Evolutionary conservation across 176 grass and related monocot species (phyloP).

Genomic region (Alopecurus myosuroides): DNA sequence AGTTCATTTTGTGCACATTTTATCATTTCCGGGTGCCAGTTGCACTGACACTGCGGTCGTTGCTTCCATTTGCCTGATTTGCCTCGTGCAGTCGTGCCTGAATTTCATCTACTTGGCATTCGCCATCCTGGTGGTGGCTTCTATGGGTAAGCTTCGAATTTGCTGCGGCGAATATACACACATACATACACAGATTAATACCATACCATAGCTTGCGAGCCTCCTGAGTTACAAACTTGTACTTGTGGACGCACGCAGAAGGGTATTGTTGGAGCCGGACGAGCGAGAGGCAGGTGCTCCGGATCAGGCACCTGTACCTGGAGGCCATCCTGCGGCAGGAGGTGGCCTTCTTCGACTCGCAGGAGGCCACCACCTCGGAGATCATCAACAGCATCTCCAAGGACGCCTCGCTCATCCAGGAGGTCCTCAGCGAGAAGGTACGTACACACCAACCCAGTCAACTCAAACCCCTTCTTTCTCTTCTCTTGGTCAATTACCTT

Average conservation of each 20-base stretch:
- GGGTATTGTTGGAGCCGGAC: conserved; percentile 99
- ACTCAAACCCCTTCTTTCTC: not conserved
- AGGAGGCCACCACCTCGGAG: conserved; percentile 91
- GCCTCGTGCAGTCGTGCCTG: conserved; percentile 59
- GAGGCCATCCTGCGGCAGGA: conserved; percentile 92
- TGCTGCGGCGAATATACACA: not conserved
- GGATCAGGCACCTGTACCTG: conserved; percentile 86
- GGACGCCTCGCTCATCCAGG: conserved; percentile 85
- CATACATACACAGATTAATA: not conserved
- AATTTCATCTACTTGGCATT: conserved; percentile 90
- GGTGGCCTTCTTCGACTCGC: conserved; percentile 93
- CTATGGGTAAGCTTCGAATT: conserved; percentile 56
- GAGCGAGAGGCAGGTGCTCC: conserved; percentile 95
- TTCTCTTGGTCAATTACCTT: not conserved
- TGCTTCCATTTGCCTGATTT: not conserved
- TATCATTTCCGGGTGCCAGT: not conserved
- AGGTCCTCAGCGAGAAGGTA: conserved; percentile 99
- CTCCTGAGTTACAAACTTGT: not conserved
- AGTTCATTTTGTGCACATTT: not conserved
- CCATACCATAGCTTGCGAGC: not conserved
- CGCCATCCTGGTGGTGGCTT: conserved; percentile 80
- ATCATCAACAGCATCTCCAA: conserved; percentile 98
- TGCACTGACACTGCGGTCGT: not conserved
- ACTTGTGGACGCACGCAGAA: conserved; percentile 38
- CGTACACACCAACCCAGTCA: not conserved